These are phyloP conservation scores for Atkinsonella hypoxylon DNA, from an alignment of 2,329 filamentous ascomycete genomes.

Conservation along the genomic window DNA sequence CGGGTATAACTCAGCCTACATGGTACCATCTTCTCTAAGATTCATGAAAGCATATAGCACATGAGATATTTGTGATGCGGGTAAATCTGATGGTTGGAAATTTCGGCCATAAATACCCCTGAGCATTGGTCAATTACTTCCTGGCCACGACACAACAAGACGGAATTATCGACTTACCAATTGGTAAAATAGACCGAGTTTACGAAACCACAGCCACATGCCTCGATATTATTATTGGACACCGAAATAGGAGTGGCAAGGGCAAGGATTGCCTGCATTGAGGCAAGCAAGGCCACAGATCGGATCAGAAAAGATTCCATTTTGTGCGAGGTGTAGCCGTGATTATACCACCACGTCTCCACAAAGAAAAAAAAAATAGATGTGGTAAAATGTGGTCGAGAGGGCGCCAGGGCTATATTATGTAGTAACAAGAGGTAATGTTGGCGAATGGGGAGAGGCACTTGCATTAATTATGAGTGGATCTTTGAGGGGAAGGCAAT, in stretches of 20 bases:
- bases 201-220: conserved; percentile 12
- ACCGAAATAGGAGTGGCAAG: conserved; percentile 11
- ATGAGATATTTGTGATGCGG: conserved; percentile 59
- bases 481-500: not conserved
- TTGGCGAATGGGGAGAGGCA: not conserved
- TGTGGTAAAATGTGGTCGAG: not conserved
- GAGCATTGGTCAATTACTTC: not conserved
- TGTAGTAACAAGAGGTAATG: not conserved
- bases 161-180: conserved; percentile 23
- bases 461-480: not conserved
- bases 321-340: not conserved
- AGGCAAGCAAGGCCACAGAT: conserved; percentile 15
- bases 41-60: conserved; percentile 77
- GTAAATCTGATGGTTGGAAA: conserved; percentile 60
- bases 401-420: conserved; percentile 1
- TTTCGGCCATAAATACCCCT: conserved; percentile 66
- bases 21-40: conserved; percentile 56
- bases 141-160: no score
- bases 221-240: conserved; percentile 8
- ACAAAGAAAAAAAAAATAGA: not conserved
- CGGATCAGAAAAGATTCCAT: conserved; percentile 17
- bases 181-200: conserved; percentile 38
- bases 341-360: not conserved
- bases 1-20: conserved; percentile 33
- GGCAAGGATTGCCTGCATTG: conserved; percentile 13